A percentile compares a stretch with the other conserved stretches of the same genome.
These are phyloP conservation scores for Talaromyces sp. DNA, from an alignment of 2,329 filamentous ascomycete genomes.

Conservation along the genomic window DNA sequence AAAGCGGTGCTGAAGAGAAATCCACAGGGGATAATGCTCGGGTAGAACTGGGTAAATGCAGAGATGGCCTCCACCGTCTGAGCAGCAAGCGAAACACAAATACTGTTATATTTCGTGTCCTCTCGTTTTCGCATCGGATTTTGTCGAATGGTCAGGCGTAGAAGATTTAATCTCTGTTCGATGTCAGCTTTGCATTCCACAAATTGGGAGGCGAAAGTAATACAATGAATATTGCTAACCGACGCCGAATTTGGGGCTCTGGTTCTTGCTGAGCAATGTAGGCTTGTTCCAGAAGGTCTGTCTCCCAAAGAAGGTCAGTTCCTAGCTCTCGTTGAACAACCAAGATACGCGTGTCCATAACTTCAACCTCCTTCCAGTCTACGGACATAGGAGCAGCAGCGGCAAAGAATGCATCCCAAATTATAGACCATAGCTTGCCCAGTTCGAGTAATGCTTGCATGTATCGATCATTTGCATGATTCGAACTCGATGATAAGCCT, in stretches of 20 bases:
- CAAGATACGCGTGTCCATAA: not conserved
- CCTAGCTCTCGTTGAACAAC: not conserved
- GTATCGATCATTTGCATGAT: not conserved
- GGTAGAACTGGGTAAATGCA: not conserved
- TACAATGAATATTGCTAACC: not conserved
- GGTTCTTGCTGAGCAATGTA: not conserved
- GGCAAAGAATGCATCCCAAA: constrained; percentile 5
- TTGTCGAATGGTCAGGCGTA: constrained; percentile 1
- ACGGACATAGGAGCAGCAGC: not conserved
- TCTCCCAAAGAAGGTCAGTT: not conserved
- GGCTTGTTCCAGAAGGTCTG: not conserved
- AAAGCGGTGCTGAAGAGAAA: constrained; percentile 1
- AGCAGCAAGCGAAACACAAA: not conserved
- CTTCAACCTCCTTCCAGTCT: not conserved
- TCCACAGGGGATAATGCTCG: not conserved
- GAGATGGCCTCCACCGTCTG: not conserved
- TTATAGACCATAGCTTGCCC: not conserved
- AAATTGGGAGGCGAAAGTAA: not conserved
- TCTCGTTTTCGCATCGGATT: constrained; percentile 1
- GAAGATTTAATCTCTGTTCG: not conserved
- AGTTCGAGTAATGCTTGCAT: not conserved
- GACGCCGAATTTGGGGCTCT: not conserved
- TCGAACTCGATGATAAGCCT: not conserved
- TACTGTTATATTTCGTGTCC: not conserved
- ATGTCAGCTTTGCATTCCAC: not conserved